phyloP scores from a whole-genome alignment of 306 rosid genomes.

The Pyrus bretschneideri region DNA sequence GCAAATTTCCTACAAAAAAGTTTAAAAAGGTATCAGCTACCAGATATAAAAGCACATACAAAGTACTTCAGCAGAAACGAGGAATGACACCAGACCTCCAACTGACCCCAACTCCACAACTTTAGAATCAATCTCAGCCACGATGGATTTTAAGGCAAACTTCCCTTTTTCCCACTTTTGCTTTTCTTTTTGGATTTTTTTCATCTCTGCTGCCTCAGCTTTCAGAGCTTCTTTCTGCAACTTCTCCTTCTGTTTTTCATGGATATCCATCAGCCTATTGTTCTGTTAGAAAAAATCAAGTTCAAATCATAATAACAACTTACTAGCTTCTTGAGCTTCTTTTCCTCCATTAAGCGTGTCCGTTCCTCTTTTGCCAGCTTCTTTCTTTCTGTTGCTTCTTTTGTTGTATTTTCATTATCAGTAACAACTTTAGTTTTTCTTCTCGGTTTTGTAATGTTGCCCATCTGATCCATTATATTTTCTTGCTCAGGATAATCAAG shows the following conservation, averaged over 20 bases:
- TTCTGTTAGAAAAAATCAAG: conserved; percentile 7
- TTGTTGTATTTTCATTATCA: conserved; percentile 15
- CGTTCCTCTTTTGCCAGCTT: conserved; percentile 74
- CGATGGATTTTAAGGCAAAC: conserved; percentile 69
- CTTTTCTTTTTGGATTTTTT: conserved; percentile 70
- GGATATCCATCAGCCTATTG: conserved; percentile 14
- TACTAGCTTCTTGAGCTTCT: conserved; percentile 65
- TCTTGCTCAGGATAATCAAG: conserved; percentile 31
- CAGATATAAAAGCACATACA: not conserved
- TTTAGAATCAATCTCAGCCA: conserved; percentile 81
- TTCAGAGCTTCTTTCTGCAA: conserved; percentile 69
- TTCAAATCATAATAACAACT: conserved; percentile 20
- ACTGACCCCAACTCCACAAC: conserved; percentile 80
- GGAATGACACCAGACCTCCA: conserved; percentile 51
- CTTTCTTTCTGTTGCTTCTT: conserved; percentile 33
- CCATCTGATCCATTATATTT: conserved; percentile 36
- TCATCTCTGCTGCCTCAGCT: conserved; percentile 80
- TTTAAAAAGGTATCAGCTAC: conserved; percentile 9
- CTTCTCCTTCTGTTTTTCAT: conserved; percentile 64
- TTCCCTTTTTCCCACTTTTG: conserved; percentile 90
- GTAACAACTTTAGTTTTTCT: conserved; percentile 23
- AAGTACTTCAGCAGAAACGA: not conserved
- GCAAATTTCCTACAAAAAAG: conserved; percentile 58
- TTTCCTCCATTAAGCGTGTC: conserved; percentile 65
- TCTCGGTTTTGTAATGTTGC: conserved; percentile 20